Conservation (phyloP, 495 filamentous ascomycete species). For the Talaromyces wortmannii region DNA sequence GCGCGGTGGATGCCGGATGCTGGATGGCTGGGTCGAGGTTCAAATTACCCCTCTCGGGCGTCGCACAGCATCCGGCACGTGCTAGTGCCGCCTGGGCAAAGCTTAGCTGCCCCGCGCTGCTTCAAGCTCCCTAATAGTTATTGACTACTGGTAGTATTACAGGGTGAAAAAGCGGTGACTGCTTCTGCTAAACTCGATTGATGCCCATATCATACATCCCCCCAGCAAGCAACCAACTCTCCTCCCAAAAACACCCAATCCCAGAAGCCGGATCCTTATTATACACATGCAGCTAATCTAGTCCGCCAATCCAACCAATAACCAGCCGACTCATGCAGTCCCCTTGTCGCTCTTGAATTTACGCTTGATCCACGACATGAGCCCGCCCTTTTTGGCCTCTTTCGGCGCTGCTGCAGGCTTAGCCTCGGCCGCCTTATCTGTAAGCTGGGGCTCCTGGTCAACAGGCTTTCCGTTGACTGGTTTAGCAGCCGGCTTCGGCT, state of each 20-base stretch:
- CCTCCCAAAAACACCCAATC: background rate
- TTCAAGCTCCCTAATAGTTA: too few species aligned
- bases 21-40: too few species aligned
- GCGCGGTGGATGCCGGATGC: too few species aligned
- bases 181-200: background rate
- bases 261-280: background rate
- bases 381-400: slow-evolving; percentile 10
- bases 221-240: background rate
- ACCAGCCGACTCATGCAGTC: background rate
- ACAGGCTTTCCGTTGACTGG: background rate
- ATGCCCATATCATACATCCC: slow-evolving; percentile 11
- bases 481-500: background rate
- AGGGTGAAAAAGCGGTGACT: background rate
- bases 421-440: background rate
- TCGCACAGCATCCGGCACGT: background rate
- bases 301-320: slow-evolving; percentile 2
- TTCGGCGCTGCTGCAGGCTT: background rate
- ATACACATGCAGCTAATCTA: slow-evolving; percentile 3
- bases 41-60: background rate
- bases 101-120: background rate
- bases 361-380: slow-evolving; percentile 21
- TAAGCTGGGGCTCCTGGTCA: background rate
- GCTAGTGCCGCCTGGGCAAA: background rate
- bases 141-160: background rate
- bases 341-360: slow-evolving; percentile 18